Base-by-base conservation (phyloP, 306 rosid genomes). In the Elaeagnus macrophylla region DNA sequence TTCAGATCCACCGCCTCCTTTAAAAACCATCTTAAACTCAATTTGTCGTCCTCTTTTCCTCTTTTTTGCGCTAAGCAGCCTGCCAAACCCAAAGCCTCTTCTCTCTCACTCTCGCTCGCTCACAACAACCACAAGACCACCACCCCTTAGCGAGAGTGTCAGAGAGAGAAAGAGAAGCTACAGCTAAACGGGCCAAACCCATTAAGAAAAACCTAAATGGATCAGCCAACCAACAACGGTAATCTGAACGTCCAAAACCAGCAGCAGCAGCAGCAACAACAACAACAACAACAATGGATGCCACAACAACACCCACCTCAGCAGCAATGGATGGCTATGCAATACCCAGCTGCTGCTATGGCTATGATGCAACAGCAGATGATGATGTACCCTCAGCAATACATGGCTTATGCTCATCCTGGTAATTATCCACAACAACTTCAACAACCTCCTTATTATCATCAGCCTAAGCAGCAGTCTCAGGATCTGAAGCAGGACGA, bases 361-460 rank as follows among this genome's bases (percentile, higher is more conserved):
- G 96, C 89, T 36, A 75, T 83, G 95, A 88, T 88, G 96, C 96
- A 88, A 67, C 96, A 88, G 51, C 96, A 88, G 76, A 79, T 84
- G 96, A 84, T 88, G 96, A 85, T 88, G 96, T 88, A 88, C 56
- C 95, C 87, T 0, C 95, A 86, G 61, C 94, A 81, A 65, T 88
- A 84, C 70, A 60, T 82, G 88, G 83, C 94, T 10, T 41, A 56
- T 36, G 64, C 56, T 7, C 79, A 69, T 7, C 77, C 72, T 16
- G 62, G 57, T 7, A 68, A 67, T 8, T 65, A 66, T 1, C 64
- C 37, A 42, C 86, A 71, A 45, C 32, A 25, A 25, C 32, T 25
- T 25, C 70, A 65, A 45, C 74, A 14, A 57, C 56, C 59, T 14
- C 56, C 53, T 54, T 39, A 1, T 25, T 38, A 6, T 18, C 65